These are phyloP conservation scores for Paecilomyces fulvus DNA, from an alignment of 2,329 filamentous ascomycete genomes.

Conservation along the genomic window DNA sequence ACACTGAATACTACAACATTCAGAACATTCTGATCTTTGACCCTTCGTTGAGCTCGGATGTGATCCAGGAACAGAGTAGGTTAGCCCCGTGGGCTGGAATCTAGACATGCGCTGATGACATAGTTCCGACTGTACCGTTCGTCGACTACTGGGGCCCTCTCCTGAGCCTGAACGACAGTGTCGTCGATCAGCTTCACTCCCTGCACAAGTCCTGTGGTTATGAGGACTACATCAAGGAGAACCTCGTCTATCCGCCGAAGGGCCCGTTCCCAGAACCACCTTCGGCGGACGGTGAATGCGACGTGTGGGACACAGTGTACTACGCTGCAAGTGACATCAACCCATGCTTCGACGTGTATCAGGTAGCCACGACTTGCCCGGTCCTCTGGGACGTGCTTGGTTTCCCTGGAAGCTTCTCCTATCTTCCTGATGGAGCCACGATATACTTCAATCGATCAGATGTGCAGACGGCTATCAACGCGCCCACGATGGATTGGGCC, in stretches of 20 bases:
- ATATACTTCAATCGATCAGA: conserved; percentile 65
- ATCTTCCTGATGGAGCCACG: conserved; percentile 52
- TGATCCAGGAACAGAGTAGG: not conserved
- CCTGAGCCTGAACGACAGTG: conserved; percentile 39
- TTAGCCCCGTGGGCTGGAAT: not conserved
- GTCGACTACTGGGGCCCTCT: conserved; percentile 35
- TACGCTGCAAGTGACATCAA: conserved; percentile 51
- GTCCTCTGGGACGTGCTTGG: conserved; percentile 60
- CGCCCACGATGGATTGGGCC: conserved; percentile 26
- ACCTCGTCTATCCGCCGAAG: conserved; percentile 45
- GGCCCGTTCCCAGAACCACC: conserved; percentile 3
- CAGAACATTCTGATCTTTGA: conserved; percentile 38
- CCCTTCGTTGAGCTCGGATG: not conserved
- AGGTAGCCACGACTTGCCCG: conserved; percentile 64
- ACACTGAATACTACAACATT: conserved; percentile 61
- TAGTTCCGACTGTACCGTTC: conserved; percentile 34
- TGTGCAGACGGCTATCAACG: conserved; percentile 62
- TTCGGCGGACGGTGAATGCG: conserved; percentile 42
- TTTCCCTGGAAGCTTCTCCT: conserved; percentile 47
- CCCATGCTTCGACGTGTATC: conserved; percentile 73
- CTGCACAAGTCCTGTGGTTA: conserved; percentile 40
- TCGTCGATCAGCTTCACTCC: conserved; percentile 30
- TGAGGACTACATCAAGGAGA: conserved; percentile 37
- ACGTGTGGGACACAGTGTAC: conserved; percentile 49
- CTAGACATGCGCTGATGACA: conserved; percentile 16